Evolutionary conservation across 192 early-diverging fungal genomes (phyloP).

Genomic region (Podila verticillata): DNA sequence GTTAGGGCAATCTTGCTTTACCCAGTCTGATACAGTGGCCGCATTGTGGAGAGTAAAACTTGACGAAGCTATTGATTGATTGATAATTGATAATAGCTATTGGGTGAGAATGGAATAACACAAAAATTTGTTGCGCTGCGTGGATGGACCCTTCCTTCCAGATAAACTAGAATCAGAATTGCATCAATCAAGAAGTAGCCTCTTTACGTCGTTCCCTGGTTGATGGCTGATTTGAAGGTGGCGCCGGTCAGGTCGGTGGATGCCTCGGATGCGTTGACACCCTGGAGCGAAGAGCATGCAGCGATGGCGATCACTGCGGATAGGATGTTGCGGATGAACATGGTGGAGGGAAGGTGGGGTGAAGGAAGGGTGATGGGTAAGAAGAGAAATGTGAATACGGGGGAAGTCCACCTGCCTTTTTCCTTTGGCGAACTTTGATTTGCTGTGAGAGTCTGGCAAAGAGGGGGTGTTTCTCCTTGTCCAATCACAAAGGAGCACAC

Average conservation of each 20-base stretch:
- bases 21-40: conserved; percentile 54
- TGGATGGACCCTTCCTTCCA: background rate
- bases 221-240: conserved; percentile 56
- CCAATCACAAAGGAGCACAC: too few relatives aligned
- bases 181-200: background rate
- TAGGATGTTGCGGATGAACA: conserved; percentile 29
- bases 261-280: conserved; percentile 52
- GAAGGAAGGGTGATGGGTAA: background rate
- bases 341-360: background rate
- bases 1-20: conserved; percentile 2
- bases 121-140: too few relatives aligned
- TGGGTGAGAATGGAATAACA: background rate
- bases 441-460: too few relatives aligned
- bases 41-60: conserved; percentile 60
- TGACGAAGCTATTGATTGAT: conserved; percentile 56
- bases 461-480: too few relatives aligned
- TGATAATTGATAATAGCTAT: background rate
- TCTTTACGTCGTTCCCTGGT: conserved; percentile 59
- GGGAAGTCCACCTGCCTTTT: too few relatives aligned
- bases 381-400: background rate
- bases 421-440: too few relatives aligned
- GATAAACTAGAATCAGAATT: background rate
- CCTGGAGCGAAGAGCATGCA: conserved; percentile 16
- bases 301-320: conserved; percentile 32
- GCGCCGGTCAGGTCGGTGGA: conserved; percentile 49